These are phyloP conservation scores for Alloascoidea africana DNA, from an alignment of 805 yeast genomes.

Conservation along the genomic window DNA sequence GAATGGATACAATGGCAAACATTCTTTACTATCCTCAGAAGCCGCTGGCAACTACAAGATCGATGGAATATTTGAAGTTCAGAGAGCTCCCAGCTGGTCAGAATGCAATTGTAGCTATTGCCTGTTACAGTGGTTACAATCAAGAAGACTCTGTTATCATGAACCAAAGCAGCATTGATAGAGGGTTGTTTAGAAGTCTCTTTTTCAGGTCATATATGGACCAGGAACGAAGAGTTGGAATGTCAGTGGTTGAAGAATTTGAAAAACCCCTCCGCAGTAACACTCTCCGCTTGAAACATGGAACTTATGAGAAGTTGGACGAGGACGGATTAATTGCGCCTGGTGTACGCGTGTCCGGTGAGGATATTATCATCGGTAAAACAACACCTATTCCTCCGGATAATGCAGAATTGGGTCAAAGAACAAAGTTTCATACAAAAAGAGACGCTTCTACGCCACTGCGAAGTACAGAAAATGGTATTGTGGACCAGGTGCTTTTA, in stretches of 20 bases:
- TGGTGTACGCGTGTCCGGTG: slow-evolving; percentile 97
- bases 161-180: slow-evolving; percentile 95
- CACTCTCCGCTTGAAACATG: slow-evolving; percentile 90
- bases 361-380: slow-evolving; percentile 95
- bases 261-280: slow-evolving; percentile 94
- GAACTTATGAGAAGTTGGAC: slow-evolving; percentile 94
- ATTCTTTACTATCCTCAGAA: slow-evolving; percentile 95
- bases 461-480: slow-evolving; percentile 94
- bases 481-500: slow-evolving; percentile 91
- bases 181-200: slow-evolving; percentile 90
- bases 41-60: slow-evolving; percentile 93
- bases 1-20: slow-evolving; percentile 99
- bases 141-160: slow-evolving; percentile 99
- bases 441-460: slow-evolving; percentile 97
- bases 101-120: slow-evolving; percentile 95
- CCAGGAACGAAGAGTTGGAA: slow-evolving; percentile 96
- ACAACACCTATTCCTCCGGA: slow-evolving; percentile 99
- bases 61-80: slow-evolving; percentile 95
- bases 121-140: slow-evolving; percentile 96
- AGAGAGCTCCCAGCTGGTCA: slow-evolving; percentile 98
- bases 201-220: slow-evolving; percentile 98
- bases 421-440: slow-evolving; percentile 96
- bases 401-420: slow-evolving; percentile 95
- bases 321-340: slow-evolving; percentile 98
- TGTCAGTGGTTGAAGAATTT: slow-evolving; percentile 94